Evolutionary conservation across 192 early-diverging fungal genomes (phyloP).

Genomic region (Backusella tuberculispora): DNA sequence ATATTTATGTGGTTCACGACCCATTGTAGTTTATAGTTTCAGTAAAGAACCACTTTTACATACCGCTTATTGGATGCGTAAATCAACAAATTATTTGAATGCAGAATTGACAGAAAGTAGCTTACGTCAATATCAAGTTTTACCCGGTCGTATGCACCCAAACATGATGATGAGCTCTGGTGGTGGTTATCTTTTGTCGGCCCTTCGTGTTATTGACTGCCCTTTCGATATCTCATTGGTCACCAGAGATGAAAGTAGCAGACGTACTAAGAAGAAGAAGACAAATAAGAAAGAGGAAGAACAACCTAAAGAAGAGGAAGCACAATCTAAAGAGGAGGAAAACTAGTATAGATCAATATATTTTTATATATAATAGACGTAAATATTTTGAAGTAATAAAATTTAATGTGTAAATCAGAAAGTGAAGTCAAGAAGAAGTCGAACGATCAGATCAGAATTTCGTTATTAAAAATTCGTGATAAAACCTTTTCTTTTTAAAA

Average conservation of each 20-base stretch:
- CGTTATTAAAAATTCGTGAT: no score
- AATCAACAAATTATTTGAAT: slow-evolving; percentile 71
- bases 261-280: slow-evolving; percentile 19
- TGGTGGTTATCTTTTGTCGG: slow-evolving; percentile 72
- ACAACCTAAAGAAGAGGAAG: neutral
- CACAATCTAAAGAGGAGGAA: neutral
- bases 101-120: slow-evolving; percentile 90
- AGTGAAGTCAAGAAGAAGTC: no score
- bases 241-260: slow-evolving; percentile 6
- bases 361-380: neutral
- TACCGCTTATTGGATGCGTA: slow-evolving; percentile 68
- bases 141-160: slow-evolving; percentile 82
- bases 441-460: no score
- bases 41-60: slow-evolving; percentile 68
- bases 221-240: slow-evolving; percentile 29
- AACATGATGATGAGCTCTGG: slow-evolving; percentile 76
- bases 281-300: neutral
- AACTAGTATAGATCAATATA: neutral
- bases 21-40: slow-evolving; percentile 83
- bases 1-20: slow-evolving; percentile 81
- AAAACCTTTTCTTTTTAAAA: no score
- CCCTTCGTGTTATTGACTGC: slow-evolving; percentile 58
- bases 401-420: no score
- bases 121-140: slow-evolving; percentile 86
- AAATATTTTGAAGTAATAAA: neutral